phyloP scores from a whole-genome alignment of 345 rosid genomes.

The Rhodamnia argentea region DNA sequence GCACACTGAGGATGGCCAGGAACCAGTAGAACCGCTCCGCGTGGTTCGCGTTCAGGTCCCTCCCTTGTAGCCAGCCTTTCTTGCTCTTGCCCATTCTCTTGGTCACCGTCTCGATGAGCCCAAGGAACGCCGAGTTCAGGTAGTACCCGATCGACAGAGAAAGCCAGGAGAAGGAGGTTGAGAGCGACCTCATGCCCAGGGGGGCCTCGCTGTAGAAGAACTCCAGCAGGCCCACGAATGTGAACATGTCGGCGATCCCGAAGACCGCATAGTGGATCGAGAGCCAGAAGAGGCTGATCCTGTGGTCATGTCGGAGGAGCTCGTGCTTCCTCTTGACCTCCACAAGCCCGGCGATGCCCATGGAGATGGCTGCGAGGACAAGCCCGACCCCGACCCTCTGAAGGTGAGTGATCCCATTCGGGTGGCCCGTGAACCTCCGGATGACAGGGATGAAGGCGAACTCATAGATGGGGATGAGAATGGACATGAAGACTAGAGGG shows the following conservation, averaged over 20 bases:
- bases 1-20: constrained; percentile 13
- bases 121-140: constrained; percentile 15
- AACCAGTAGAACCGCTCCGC: constrained; percentile 25
- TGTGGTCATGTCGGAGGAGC: constrained; percentile 1
- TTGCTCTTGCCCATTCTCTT: not conserved
- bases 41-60: constrained; percentile 13
- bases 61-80: constrained; percentile 20
- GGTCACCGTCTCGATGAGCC: constrained; percentile 7
- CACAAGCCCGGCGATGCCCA: constrained; percentile 17
- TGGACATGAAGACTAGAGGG: constrained; percentile 24
- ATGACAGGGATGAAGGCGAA: constrained; percentile 14
- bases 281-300: constrained; percentile 24
- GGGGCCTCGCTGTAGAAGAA: constrained; percentile 28
- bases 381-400: constrained; percentile 27
- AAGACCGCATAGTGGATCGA: constrained; percentile 19
- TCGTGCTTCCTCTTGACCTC: constrained; percentile 19
- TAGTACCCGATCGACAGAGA: constrained; percentile 22
- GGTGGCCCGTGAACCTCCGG: constrained; percentile 17
- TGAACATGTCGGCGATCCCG: constrained; percentile 31
- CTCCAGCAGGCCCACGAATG: constrained; percentile 22
- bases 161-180: constrained; percentile 22
- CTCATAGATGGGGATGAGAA: constrained; percentile 23
- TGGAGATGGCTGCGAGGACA: constrained; percentile 20
- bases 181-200: constrained; percentile 18
- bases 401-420: constrained; percentile 18